Conservation (phyloP, 345 rosid genomes). For the Lenwebbia sp. region DNA sequence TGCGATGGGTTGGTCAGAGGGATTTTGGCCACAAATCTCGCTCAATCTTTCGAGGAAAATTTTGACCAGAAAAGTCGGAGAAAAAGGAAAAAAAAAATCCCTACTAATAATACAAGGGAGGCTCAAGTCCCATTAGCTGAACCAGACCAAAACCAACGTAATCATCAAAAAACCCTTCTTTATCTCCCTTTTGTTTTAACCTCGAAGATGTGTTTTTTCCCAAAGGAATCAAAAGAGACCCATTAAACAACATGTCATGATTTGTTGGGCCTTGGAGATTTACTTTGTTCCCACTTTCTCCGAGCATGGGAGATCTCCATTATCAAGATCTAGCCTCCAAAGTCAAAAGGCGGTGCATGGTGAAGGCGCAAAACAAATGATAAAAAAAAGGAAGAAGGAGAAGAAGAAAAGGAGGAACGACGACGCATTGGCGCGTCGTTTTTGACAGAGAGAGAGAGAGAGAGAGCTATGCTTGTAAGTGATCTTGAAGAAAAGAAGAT, state of each 20-base stretch:
- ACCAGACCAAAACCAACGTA: background rate
- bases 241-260: background rate
- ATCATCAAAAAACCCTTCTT: background rate
- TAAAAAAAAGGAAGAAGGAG: background rate
- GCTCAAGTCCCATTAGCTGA: background rate
- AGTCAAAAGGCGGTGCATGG: slow-evolving; percentile 32
- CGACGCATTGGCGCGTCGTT: background rate
- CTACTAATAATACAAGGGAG: background rate
- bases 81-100: background rate
- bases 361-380: slow-evolving; percentile 5
- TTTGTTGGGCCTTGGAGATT: background rate
- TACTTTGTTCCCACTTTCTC: slow-evolving; percentile 13
- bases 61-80: background rate
- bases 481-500: background rate
- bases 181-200: background rate
- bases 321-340: slow-evolving; percentile 30
- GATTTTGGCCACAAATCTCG: background rate
- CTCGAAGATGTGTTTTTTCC: background rate
- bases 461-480: background rate
- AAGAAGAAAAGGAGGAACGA: background rate
- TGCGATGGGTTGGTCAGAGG: background rate
- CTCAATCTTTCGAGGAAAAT: background rate
- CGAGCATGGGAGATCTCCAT: slow-evolving; percentile 16
- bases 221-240: background rate
- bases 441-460: background rate